Evolutionary conservation across 306 rosid species (phyloP).

Genomic region (Alnus rubra): DNA sequence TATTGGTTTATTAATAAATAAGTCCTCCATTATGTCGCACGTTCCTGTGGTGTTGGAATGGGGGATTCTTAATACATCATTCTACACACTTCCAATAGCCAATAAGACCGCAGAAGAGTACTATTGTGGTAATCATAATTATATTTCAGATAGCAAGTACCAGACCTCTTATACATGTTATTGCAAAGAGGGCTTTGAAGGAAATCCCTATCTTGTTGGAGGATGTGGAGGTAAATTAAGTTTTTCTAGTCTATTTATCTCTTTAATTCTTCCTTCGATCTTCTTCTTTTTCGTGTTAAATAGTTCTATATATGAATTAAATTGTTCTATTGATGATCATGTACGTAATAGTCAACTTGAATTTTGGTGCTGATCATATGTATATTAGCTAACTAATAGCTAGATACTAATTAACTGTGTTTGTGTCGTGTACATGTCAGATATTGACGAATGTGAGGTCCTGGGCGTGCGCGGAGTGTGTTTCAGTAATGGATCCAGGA

Average conservation of each 20-base stretch:
- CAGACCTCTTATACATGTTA: not conserved
- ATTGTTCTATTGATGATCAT: not conserved
- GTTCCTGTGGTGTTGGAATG: not conserved
- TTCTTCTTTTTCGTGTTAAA: too few species aligned
- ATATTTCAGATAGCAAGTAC: too few species aligned
- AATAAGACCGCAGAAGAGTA: not conserved
- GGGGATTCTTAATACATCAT: not conserved
- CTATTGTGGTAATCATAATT: rapidly evolving
- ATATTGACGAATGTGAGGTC: too few species aligned
- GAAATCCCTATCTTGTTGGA: not conserved
- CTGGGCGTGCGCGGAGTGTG: too few species aligned
- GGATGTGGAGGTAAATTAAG: not conserved
- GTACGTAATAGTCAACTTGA: not conserved
- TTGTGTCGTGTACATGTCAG: too few species aligned
- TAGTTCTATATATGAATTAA: not conserved
- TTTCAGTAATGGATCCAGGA: too few species aligned
- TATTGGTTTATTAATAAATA: not conserved
- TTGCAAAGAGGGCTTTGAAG: not conserved
- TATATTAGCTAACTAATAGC: too few species aligned
- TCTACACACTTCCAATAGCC: too few species aligned
- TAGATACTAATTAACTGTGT: too few species aligned
- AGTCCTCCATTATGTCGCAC: not conserved
- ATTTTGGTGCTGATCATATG: not conserved
- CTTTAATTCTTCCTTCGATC: not conserved
- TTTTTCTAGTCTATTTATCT: not conserved